Evolutionary conservation across 352 stramenopile genomes (phyloP).

Genomic region (Globisporangium barbulae): DNA sequence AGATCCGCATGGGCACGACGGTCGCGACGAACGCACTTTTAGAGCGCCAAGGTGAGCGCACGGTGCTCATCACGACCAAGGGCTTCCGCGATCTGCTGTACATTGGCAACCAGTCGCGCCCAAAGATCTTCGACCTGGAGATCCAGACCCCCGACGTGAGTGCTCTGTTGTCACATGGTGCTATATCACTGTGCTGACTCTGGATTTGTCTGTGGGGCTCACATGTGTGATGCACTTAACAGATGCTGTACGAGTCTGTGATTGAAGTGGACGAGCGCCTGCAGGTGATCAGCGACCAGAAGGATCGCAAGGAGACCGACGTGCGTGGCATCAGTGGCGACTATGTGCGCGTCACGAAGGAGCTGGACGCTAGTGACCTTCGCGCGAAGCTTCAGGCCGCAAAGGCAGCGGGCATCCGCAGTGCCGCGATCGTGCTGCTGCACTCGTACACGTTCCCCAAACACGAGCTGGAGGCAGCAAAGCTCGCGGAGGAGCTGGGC

Average conservation of each 20-base stretch:
- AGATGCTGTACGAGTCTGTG: slow-evolving; percentile 96
- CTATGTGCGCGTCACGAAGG: slow-evolving; percentile 80
- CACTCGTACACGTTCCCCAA: slow-evolving; percentile 95
- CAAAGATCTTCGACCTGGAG: slow-evolving; percentile 96
- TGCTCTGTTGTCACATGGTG: not conserved
- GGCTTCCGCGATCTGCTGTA: slow-evolving; percentile 96
- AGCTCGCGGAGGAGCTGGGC: slow-evolving; percentile 89
- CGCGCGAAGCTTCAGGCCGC: slow-evolving; percentile 75
- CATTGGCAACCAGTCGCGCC: slow-evolving; percentile 98
- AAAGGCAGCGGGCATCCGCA: slow-evolving; percentile 86
- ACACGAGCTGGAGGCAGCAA: slow-evolving; percentile 90
- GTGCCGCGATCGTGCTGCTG: slow-evolving; percentile 94
- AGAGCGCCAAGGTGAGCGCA: slow-evolving; percentile 94
- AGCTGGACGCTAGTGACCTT: slow-evolving; percentile 78
- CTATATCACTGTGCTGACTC: not conserved
- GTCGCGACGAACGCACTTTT: slow-evolving; percentile 99
- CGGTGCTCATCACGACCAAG: slow-evolving; percentile 93
- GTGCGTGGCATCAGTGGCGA: slow-evolving; percentile 87
- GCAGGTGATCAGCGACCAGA: slow-evolving; percentile 84
- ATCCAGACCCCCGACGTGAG: slow-evolving; percentile 88
- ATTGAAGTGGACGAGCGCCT: slow-evolving; percentile 97
- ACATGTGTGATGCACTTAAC: slow-evolving; percentile 1
- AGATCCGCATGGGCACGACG: slow-evolving; percentile 96
- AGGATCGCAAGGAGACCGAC: slow-evolving; percentile 48
- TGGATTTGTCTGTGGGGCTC: slow-evolving; percentile 2